Evolutionary conservation across 2,329 filamentous ascomycete genomes (phyloP), one percentile per base, ranked within the genome.

Genomic region (Verticillium isaacii): DNA sequence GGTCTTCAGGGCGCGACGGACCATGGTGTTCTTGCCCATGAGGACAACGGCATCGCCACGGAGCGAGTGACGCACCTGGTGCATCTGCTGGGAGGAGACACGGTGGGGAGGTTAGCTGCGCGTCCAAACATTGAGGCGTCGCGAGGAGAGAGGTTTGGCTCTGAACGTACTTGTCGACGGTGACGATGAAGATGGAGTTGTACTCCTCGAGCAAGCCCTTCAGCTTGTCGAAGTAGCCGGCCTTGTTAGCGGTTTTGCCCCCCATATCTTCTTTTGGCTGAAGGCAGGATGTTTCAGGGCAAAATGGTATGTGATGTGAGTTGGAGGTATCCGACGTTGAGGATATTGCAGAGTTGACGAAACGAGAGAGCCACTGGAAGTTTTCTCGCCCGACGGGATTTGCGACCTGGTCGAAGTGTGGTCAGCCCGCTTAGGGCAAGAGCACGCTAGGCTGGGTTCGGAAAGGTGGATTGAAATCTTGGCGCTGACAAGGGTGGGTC

Each of bases 11-110:
- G 95, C 96, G 85, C 95, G 93, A 80, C 95, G 95, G 77, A 95
- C 94, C 95, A 99, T 99, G 82, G 95, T 99, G 89, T 99, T 99
- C 90, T 97, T 98, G 79, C 94, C 95, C 95, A 98, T 98, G 83
- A 99, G 86, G 73, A 99, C 93, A 73, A 98, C 91, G 82, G 88
- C 93, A 82, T 96, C 83, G 67, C 89, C 90, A 79, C 95, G 93
- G 80, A 99, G 91, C 75, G 92, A 82, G 75, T 89, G 83, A 80
- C 95, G 91, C 81, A 99, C 98, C 89, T 99, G 95, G 92, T 99
- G 95, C 96, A 99, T 99, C 89, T 99, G 96, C 89, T 99, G 95
- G 73, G 95, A 99, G 81, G 90, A 92, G 89, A 99, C 95, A 99
- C 98, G n/a, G 45, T 23, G 9, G 45, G 19, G 45, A 12, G 45